Conservation (phyloP, 345 rosid genomes). For the Salix exigua region DNA sequence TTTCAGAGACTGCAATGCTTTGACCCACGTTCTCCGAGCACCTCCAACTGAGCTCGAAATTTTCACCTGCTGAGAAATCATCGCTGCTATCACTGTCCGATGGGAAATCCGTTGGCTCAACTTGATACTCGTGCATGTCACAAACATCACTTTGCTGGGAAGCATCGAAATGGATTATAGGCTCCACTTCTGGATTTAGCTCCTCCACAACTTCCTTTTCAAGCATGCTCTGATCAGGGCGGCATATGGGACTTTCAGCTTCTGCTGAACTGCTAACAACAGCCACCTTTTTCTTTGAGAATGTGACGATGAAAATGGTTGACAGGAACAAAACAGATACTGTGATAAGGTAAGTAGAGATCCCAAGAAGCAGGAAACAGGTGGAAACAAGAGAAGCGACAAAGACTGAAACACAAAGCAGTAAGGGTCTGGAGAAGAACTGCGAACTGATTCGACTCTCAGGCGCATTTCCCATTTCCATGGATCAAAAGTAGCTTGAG, state of each 20-base stretch:
- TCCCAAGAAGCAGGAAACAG: constrained; percentile 20
- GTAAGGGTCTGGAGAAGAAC: constrained; percentile 21
- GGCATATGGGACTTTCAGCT: constrained; percentile 9
- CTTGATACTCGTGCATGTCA: constrained; percentile 17
- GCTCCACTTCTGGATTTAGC: constrained; percentile 4
- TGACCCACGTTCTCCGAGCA: constrained; percentile 10
- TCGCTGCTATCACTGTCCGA: constrained; percentile 35
- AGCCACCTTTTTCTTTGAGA: constrained; percentile 26
- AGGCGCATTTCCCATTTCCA: constrained; percentile 30
- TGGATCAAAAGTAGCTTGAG: constrained; percentile 9
- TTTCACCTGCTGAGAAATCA: constrained; percentile 25
- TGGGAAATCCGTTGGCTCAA: constrained; percentile 24
- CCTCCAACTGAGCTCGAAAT: constrained; percentile 30
- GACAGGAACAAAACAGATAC: constrained; percentile 38
- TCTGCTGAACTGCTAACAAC: constrained; percentile 6
- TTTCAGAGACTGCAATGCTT: constrained; percentile 20
- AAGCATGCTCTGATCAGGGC: neutral
- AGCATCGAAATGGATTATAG: constrained; percentile 7
- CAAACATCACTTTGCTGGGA: constrained; percentile 17
- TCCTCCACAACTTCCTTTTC: constrained; percentile 19
- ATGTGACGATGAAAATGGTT: constrained; percentile 22
- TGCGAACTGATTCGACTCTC: constrained; percentile 18
- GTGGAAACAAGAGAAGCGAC: constrained; percentile 28
- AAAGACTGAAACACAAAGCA: constrained; percentile 22
- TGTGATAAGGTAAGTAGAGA: constrained; percentile 30